phyloP scores from a whole-genome alignment of 1,284 basidiomycete species.

The Pseudozyma sp. region DNA sequence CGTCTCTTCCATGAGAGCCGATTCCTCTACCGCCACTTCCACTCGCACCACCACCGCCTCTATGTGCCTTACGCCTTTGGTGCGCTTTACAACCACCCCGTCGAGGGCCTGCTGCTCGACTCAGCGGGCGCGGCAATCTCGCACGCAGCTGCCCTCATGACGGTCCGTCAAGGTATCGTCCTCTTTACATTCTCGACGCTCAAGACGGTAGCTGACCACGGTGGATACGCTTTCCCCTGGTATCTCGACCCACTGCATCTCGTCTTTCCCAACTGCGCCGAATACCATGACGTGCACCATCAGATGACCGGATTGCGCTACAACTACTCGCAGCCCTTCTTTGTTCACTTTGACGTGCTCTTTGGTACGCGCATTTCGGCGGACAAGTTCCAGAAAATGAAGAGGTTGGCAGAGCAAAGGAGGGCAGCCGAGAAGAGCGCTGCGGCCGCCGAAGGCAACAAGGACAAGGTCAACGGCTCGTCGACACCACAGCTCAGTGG shows the following conservation, averaged over 20 bases:
- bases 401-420: constrained; percentile 43
- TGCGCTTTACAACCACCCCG: constrained; percentile 95
- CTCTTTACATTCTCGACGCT: constrained; percentile 85
- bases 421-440: constrained; percentile 19
- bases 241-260: constrained; percentile 81
- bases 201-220: constrained; percentile 98
- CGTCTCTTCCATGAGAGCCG: constrained; percentile 90
- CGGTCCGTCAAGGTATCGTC: constrained; percentile 80
- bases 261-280: constrained; percentile 90
- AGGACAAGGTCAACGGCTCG: neutral
- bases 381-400: constrained; percentile 65
- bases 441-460: neutral
- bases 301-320: constrained; percentile 91
- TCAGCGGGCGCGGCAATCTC: constrained; percentile 83
- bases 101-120: constrained; percentile 91
- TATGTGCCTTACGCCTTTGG: constrained; percentile 98
- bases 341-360: constrained; percentile 71
- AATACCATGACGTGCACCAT: constrained; percentile 99
- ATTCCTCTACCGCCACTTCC: constrained; percentile 89
- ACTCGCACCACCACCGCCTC: constrained; percentile 94
- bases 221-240: constrained; percentile 88
- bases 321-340: constrained; percentile 96
- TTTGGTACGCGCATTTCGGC: constrained; percentile 81
- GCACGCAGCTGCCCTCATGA: constrained; percentile 78
- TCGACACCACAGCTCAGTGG: constrained; percentile 3